phyloP scores from a whole-genome alignment of 2,329 filamentous ascomycete genomes.

The Hypoxylon sp. region DNA sequence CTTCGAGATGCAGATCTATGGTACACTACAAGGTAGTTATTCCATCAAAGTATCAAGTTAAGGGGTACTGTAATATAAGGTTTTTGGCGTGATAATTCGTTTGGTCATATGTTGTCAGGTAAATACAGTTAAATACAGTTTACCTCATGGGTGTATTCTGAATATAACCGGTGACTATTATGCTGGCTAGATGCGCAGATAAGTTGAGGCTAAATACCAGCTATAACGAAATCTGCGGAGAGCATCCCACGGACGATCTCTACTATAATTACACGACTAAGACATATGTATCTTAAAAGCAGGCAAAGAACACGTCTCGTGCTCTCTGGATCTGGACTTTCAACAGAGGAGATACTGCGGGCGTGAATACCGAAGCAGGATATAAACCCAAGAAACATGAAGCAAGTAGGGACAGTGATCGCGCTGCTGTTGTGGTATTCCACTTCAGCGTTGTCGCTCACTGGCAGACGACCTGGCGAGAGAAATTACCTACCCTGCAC shows the following conservation, averaged over 20 bases:
- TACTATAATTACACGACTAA: background rate
- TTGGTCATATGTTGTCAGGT: background rate
- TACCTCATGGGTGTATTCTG: background rate
- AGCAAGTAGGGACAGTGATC: background rate
- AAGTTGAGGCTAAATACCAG: constrained; percentile 33
- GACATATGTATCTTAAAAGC: background rate
- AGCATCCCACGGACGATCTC: background rate
- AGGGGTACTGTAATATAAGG: too few species aligned
- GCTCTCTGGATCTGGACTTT: background rate
- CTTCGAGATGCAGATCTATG: too few species aligned
- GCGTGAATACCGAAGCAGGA: background rate
- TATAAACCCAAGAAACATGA: constrained; percentile 1
- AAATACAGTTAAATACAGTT: too few species aligned
- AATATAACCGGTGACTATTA: constrained; percentile 3
- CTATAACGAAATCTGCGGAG: constrained; percentile 1
- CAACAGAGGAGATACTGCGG: background rate
- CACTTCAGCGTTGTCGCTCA: background rate
- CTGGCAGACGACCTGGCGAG: background rate
- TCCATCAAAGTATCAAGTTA: too few species aligned
- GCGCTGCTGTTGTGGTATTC: constrained; percentile 11
- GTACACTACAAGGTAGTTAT: too few species aligned
- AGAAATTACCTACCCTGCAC: constrained; percentile 16
- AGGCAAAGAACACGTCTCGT: background rate
- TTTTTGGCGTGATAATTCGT: too few species aligned
- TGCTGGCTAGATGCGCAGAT: background rate